These are phyloP conservation scores for Talaromyces proteolyticus DNA, from an alignment of 495 filamentous ascomycete species.

Conservation along the genomic window DNA sequence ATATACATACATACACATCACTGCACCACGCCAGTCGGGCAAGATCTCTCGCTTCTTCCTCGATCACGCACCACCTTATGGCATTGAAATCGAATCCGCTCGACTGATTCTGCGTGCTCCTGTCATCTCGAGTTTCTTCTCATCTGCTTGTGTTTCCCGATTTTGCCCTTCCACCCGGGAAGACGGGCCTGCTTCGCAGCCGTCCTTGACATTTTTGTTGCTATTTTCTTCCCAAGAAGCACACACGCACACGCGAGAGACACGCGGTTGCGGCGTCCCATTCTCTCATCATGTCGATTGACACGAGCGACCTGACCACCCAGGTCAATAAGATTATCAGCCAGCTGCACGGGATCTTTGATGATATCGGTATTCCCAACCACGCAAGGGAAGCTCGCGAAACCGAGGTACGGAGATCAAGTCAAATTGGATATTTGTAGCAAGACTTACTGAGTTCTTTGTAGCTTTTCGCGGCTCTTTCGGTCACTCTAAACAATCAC, in stretches of 20 bases:
- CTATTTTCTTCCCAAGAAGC: not conserved
- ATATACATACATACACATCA: not conserved
- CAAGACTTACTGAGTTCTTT: constrained; percentile 11
- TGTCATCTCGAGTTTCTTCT: not conserved
- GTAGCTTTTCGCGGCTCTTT: constrained; percentile 81
- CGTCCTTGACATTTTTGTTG: not conserved
- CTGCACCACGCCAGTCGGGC: too few relatives aligned
- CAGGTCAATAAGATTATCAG: constrained; percentile 89
- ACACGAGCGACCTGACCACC: constrained; percentile 84
- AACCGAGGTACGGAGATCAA: constrained; percentile 59
- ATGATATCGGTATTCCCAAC: constrained; percentile 86
- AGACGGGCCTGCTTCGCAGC: not conserved
- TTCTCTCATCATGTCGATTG: constrained; percentile 64
- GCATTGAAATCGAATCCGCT: too few relatives aligned
- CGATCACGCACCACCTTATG: too few relatives aligned
- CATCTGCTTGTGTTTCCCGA: not conserved
- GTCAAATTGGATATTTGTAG: too few relatives aligned
- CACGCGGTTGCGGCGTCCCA: too few relatives aligned
- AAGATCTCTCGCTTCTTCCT: too few relatives aligned
- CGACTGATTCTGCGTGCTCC: not conserved
- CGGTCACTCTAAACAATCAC: constrained; percentile 81
- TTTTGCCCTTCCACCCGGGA: not conserved
- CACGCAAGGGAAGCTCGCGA: constrained; percentile 89
- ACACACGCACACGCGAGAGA: not conserved
- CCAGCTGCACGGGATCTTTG: constrained; percentile 88